These are phyloP conservation scores for Cercospora sp. DNA, from an alignment of 2,329 filamentous ascomycete species.

Conservation along the genomic window DNA sequence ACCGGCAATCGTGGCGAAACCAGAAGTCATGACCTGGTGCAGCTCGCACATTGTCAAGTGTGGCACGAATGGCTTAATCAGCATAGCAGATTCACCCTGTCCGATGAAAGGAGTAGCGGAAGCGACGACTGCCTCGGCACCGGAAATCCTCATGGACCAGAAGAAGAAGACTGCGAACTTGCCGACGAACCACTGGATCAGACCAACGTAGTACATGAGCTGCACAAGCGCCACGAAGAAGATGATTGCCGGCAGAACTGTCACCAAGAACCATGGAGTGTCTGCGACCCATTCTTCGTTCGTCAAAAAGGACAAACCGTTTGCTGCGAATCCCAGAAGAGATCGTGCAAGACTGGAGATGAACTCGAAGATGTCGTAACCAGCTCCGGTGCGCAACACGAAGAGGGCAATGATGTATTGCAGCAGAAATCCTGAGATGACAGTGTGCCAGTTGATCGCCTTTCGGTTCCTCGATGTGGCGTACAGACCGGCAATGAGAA, in stretches of 20 bases:
- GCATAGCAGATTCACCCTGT: conserved; percentile 89
- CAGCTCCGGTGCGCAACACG: conserved; percentile 75
- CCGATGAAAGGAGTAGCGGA: conserved; percentile 92
- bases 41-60: conserved; percentile 85
- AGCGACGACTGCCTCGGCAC: conserved; percentile 89
- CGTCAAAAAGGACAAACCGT: conserved; percentile 74
- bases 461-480: conserved; percentile 69
- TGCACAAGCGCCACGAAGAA: conserved; percentile 95
- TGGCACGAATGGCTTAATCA: conserved; percentile 82
- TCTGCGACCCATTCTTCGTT: conserved; percentile 45
- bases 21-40: conserved; percentile 89
- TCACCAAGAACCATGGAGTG: conserved; percentile 67
- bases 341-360: conserved; percentile 72
- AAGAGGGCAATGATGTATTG: conserved; percentile 90
- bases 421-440: conserved; percentile 83
- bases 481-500: conserved; percentile 70
- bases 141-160: conserved; percentile 83
- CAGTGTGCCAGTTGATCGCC: conserved; percentile 50
- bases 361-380: conserved; percentile 89
- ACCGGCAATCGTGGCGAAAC: conserved; percentile 89
- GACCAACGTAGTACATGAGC: conserved; percentile 75
- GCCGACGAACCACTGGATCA: conserved; percentile 84
- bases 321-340: conserved; percentile 71
- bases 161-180: conserved; percentile 92
- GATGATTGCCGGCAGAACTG: conserved; percentile 86